These are phyloP conservation scores for Pinus taeda DNA, from an alignment of 75 land plant genomes.

Conservation along the genomic window DNA sequence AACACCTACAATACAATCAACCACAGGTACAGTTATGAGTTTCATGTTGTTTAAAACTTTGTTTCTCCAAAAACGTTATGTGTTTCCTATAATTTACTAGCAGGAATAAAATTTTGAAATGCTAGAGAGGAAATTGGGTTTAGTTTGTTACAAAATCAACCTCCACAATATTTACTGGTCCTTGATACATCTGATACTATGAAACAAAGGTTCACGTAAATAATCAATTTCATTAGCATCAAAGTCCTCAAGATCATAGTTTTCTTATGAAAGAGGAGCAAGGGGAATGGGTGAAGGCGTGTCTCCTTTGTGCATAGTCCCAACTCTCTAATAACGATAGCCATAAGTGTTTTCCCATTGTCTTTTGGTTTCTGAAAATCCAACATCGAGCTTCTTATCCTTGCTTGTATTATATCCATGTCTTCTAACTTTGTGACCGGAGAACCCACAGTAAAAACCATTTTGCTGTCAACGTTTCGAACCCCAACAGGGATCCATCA, in stretches of 20 bases:
- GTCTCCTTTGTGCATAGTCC: conserved; percentile 71
- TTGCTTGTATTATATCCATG: conserved; percentile 61
- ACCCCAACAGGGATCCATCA: too few relatives aligned
- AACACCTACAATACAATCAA: conserved; percentile 30
- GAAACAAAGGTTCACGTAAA: conserved; percentile 8
- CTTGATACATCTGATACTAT: conserved; percentile 17
- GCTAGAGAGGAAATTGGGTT: background rate
- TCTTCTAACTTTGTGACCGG: too few relatives aligned
- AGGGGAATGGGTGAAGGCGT: conserved; percentile 33
- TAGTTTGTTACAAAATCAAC: too few relatives aligned
- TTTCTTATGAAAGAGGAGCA: conserved; percentile 13
- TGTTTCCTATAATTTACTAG: background rate
- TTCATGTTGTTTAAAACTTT: background rate
- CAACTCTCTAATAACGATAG: conserved; percentile 68
- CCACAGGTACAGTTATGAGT: background rate
- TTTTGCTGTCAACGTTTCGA: too few relatives aligned
- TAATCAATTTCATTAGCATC: background rate
- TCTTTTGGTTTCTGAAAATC: conserved; percentile 61
- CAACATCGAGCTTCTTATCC: conserved; percentile 78
- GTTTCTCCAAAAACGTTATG: background rate
- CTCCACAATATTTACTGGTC: conserved; percentile 25
- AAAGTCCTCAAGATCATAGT: background rate
- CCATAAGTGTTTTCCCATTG: conserved; percentile 74
- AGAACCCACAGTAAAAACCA: too few relatives aligned
- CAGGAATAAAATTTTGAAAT: background rate